These are phyloP conservation scores for Alternaria atra DNA, from an alignment of 2,329 filamentous ascomycete genomes.

Conservation along the genomic window DNA sequence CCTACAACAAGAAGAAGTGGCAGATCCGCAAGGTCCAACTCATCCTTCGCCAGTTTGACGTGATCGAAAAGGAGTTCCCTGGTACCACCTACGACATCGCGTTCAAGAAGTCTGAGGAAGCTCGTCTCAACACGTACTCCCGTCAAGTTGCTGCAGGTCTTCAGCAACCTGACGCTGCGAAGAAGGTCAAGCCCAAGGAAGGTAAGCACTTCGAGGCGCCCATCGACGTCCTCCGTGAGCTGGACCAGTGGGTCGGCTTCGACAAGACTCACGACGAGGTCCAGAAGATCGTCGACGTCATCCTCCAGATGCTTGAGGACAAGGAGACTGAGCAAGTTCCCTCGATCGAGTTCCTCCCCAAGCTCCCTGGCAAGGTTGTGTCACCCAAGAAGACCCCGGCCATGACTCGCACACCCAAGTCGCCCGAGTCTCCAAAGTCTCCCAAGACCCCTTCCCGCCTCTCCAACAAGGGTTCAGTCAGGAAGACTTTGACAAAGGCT, in stretches of 20 bases:
- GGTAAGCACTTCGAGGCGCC: constrained; percentile 46
- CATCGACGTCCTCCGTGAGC: constrained; percentile 43
- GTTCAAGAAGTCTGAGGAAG: constrained; percentile 49
- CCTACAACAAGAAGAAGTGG: constrained; percentile 49
- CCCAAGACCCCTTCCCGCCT: constrained; percentile 21
- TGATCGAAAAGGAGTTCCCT: constrained; percentile 42
- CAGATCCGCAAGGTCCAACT: constrained; percentile 46
- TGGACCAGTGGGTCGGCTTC: constrained; percentile 34
- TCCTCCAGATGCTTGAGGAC: constrained; percentile 40
- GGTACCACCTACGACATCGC: constrained; percentile 44
- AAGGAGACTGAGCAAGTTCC: constrained; percentile 39
- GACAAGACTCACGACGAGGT: constrained; percentile 32
- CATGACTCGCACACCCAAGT: constrained; percentile 20
- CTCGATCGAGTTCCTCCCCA: constrained; percentile 44
- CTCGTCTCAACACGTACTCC: constrained; percentile 42
- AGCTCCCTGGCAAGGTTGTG: constrained; percentile 27
- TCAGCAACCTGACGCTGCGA: constrained; percentile 17
- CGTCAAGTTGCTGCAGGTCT: constrained; percentile 32
- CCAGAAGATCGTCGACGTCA: constrained; percentile 32
- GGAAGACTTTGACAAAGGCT: constrained; percentile 31
- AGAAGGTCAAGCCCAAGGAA: constrained; percentile 15
- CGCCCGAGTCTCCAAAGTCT: constrained; percentile 16
- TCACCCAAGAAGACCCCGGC: constrained; percentile 20
- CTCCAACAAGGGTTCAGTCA: constrained; percentile 36
- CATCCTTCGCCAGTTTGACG: constrained; percentile 45